Percentiles rank a stretch among this genome's conserved stretches.
Conservation (phyloP, 768 basidiomycete species). For the Pleurotus ostreatus region DNA sequence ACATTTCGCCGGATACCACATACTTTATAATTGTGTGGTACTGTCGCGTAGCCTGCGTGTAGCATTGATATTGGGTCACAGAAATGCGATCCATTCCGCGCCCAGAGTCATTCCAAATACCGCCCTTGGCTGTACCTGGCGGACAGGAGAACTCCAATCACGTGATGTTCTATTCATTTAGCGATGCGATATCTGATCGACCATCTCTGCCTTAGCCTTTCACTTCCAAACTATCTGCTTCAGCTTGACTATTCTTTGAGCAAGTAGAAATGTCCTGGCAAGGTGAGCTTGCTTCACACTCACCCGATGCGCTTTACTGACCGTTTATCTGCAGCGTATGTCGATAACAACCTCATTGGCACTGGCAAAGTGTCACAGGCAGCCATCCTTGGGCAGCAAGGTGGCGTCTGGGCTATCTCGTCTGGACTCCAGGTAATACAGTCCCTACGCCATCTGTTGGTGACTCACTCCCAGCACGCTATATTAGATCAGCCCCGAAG, state of each 20-base stretch:
- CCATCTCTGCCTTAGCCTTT: constrained; percentile 5
- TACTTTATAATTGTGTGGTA: neutral
- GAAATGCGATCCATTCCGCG: too few species aligned
- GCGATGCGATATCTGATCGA: constrained; percentile 8
- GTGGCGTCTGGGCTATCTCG: constrained; percentile 74
- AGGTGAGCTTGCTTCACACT: constrained; percentile 31
- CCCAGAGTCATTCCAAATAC: too few species aligned
- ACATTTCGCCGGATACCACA: too few species aligned
- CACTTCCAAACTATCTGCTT: neutral
- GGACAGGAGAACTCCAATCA: neutral
- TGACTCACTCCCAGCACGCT: constrained; percentile 12
- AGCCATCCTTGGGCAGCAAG: constrained; percentile 69
- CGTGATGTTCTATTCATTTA: neutral
- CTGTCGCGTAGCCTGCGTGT: too few species aligned
- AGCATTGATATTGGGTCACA: neutral
- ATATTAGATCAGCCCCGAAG: constrained; percentile 54
- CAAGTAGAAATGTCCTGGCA: constrained; percentile 63
- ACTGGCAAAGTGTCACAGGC: constrained; percentile 70
- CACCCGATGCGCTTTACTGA: constrained; percentile 1
- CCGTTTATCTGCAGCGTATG: constrained; percentile 54
- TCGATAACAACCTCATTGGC: constrained; percentile 76
- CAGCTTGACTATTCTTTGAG: neutral
- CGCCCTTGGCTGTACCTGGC: too few species aligned
- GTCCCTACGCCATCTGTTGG: constrained; percentile 28
- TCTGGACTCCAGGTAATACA: constrained; percentile 39